Evolutionary conservation across 192 early-diverging fungal species (phyloP), one percentile per base, ranked within the genome.

Genomic region (Dissophora globulifera): DNA sequence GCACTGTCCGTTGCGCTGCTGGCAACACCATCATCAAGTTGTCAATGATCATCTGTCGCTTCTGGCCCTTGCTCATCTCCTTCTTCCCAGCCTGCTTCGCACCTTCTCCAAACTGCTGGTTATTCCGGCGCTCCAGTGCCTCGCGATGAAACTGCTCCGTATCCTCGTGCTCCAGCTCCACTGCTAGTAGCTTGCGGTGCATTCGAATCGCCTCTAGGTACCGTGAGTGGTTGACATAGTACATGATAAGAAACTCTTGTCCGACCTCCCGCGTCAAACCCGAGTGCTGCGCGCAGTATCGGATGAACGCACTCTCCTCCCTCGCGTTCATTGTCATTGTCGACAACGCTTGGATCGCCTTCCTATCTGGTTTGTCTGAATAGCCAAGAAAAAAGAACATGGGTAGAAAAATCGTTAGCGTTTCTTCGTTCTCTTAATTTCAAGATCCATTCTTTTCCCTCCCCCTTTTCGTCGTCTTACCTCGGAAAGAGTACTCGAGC

Each of bases 331-430:
- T 55, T 2, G 50, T 67, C 72, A 76, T n/a, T 13, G 57, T 19
- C 22, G 64, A 61, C 3, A 76, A 45, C 19, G 25, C 26, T 17
- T 50, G 49, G 27, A 76, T 76, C 4, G 52, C 72, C 16, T 54
- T 62, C 52, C 72, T 60, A 52, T 76, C 67, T 8, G 72, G 72
- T 53, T 54, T 76, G 40, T 66, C 72, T 76, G 40, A n/a, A n/a
- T n/a, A n/a, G n/a, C n/a, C n/a, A n/a, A n/a, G n/a, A n/a, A n/a
- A n/a, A n/a, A n/a, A n/a, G n/a, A n/a, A n/a, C n/a, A n/a, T n/a
- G n/a, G n/a, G n/a, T n/a, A n/a, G n/a, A n/a, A n/a, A n/a, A n/a
- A n/a, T n/a, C n/a, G n/a, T n/a, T n/a, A n/a, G n/a, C n/a, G n/a
- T n/a, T n/a, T n/a, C n/a, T n/a, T n/a, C n/a, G n/a, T n/a, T n/a